These are phyloP conservation scores for Anthracocystis setariae DNA, from an alignment of 1,284 basidiomycete genomes.

Conservation along the genomic window DNA sequence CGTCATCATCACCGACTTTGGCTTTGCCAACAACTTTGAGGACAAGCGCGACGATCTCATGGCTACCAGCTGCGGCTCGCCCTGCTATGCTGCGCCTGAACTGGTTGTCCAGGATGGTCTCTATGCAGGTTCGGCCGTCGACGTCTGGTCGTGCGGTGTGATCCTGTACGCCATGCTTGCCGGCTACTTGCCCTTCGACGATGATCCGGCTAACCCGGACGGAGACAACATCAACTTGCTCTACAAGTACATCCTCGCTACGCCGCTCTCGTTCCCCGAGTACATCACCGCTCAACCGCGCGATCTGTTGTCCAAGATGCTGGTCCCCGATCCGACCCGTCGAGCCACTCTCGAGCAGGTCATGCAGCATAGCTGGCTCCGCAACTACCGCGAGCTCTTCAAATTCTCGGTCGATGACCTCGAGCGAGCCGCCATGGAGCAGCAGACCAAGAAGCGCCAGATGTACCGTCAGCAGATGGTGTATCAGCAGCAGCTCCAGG, in stretches of 20 bases:
- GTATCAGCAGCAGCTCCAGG: constrained; percentile 62
- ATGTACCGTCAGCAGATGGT: constrained; percentile 67
- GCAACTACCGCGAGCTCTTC: constrained; percentile 66
- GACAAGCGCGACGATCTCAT: constrained; percentile 84
- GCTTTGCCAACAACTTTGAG: constrained; percentile 97
- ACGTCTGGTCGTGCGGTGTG: constrained; percentile 99
- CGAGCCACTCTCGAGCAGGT: constrained; percentile 63
- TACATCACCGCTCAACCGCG: constrained; percentile 66
- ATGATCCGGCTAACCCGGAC: constrained; percentile 97
- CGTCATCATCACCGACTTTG: constrained; percentile 99
- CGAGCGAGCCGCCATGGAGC: constrained; percentile 65
- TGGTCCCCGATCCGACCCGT: constrained; percentile 63
- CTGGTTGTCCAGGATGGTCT: constrained; percentile 98
- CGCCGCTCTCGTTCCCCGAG: constrained; percentile 66
- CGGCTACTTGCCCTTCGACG: constrained; percentile 99
- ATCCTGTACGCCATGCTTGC: constrained; percentile 99
- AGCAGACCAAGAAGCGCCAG: constrained; percentile 67
- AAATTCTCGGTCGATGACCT: constrained; percentile 66
- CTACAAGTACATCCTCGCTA: constrained; percentile 93
- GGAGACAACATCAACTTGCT: constrained; percentile 99
- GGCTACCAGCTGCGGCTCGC: constrained; percentile 97
- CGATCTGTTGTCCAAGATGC: constrained; percentile 63
- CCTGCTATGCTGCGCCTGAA: constrained; percentile 98
- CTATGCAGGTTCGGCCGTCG: constrained; percentile 97
- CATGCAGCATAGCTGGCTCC: constrained; percentile 66